Base-by-base conservation (phyloP, 495 filamentous ascomycete genomes). In the Melanomma pulvis-pyrius region DNA sequence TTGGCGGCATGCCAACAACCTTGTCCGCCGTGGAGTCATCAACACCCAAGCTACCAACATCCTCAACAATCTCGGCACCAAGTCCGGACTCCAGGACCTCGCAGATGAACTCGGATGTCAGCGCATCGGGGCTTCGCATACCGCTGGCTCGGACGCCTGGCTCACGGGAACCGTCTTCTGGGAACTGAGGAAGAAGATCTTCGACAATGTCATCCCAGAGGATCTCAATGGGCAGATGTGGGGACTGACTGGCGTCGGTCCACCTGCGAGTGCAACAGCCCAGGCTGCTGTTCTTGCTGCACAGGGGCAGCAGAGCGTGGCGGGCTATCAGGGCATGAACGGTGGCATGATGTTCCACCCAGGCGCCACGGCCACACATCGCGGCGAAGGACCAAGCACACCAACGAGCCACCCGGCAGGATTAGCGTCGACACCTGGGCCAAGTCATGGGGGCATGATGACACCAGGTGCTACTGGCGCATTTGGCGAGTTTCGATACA, bases 211-310 rank as follows among this genome's bases (percentile, higher is more conserved):
- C 77, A 83, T 92, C 46, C 89, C 92, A 70, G 80, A 88, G 49
- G 92, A 97, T 47, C 96, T 96, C 78, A 87, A 89, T 68, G 92
- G 92, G 32, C 92, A 93, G 73, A 88, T 97, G 65, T 97, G 92
- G 90, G 93, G 93, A 12, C 80, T 97, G 57, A 90, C 89, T 68
- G 87, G 88, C 80, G 70, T 84, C 75, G 77, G 81, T 15, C 82
- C 74, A 67, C 80, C 71, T 76, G 85, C 73, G 63, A 79, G 63
- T 51, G 73, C 72, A 69, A 78, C 78, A n/a, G 58, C 73, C 12
- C 74, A 75, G 28, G 68, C 69, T 13, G 75, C 75, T 24, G 73
- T 74, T 19, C 66, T 79, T 12, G 75, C 74, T 0, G 74, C 73
- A 12, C 63, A 71, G 28, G 70, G 71, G 17, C 36, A 39, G n/a